Evolutionary conservation across 2,329 filamentous ascomycete species (phyloP).

Genomic region (Alternaria sp.): DNA sequence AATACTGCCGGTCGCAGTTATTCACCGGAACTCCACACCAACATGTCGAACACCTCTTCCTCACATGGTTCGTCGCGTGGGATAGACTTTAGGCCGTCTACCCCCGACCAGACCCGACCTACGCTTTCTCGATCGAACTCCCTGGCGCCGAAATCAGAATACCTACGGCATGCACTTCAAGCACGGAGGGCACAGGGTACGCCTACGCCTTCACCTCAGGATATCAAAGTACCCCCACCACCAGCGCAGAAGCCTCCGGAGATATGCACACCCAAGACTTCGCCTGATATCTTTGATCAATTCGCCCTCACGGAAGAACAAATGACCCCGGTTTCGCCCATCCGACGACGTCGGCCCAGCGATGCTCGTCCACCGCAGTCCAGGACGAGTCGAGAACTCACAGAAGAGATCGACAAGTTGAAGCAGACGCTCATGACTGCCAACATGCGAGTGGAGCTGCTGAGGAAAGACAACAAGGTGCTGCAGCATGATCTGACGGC

Average conservation of each 20-base stretch:
- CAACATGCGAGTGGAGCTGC: conserved; percentile 40
- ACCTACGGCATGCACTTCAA: conserved; percentile 42
- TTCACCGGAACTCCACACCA: conserved; percentile 1
- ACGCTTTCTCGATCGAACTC: conserved; percentile 20
- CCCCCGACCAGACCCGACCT: conserved; percentile 20
- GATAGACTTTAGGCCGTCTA: conserved; percentile 20
- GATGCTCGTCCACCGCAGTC: conserved; percentile 30
- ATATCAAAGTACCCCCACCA: conserved; percentile 9
- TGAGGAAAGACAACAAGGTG: conserved; percentile 40
- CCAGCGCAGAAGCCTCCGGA: conserved; percentile 7
- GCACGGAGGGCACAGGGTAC: conserved; percentile 35
- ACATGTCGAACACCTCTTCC: conserved; percentile 33
- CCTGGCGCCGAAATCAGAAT: conserved; percentile 43
- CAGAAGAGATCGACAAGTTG: conserved; percentile 33
- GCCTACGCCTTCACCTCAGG: conserved; percentile 16
- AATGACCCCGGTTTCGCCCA: conserved; percentile 34
- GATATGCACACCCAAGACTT: conserved; percentile 7
- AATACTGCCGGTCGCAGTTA: not conserved
- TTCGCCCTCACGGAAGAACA: conserved; percentile 43
- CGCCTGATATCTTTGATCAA: conserved; percentile 27
- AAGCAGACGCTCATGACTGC: conserved; percentile 37
- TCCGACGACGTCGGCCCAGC: conserved; percentile 34
- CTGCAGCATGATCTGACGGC: conserved; percentile 34
- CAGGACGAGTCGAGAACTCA: conserved; percentile 38
- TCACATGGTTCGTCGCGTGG: conserved; percentile 24